These are phyloP conservation scores for Aphanomyces stellatus DNA, from an alignment of 352 stramenopile genomes.

Conservation along the genomic window DNA sequence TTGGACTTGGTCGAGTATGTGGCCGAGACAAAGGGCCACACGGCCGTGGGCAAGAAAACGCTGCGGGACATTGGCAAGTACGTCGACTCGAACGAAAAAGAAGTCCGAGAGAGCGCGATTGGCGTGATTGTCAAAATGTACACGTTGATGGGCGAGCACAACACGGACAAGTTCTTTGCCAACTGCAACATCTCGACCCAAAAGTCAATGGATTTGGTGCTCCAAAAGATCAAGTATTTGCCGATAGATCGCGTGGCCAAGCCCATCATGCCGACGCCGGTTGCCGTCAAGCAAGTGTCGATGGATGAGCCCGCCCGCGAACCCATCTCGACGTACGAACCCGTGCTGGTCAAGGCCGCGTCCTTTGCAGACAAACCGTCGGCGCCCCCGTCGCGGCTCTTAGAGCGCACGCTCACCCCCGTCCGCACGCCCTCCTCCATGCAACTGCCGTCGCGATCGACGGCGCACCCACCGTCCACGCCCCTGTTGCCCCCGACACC, in stretches of 20 bases:
- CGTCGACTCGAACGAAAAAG: constrained; percentile 70
- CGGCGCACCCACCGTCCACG: constrained; percentile 8
- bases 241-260: constrained; percentile 33
- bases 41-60: constrained; percentile 56
- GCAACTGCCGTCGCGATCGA: background rate
- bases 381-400: constrained; percentile 14
- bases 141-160: constrained; percentile 38
- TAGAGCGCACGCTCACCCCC: background rate
- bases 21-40: constrained; percentile 46
- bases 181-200: constrained; percentile 55
- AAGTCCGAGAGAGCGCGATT: constrained; percentile 71
- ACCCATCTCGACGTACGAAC: constrained; percentile 5
- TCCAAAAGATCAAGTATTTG: constrained; percentile 66
- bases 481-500: constrained; percentile 17
- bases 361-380: too few relatives aligned
- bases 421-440: background rate
- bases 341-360: constrained; percentile 9
- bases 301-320: constrained; percentile 19
- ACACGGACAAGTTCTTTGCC: constrained; percentile 72
- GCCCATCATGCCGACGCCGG: constrained; percentile 14
- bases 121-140: constrained; percentile 65
- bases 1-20: constrained; percentile 78
- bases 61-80: constrained; percentile 77
- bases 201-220: constrained; percentile 73
- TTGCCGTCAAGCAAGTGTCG: constrained; percentile 18